Conservation (phyloP, 306 rosid species). For the Leucaena leucocephala region DNA sequence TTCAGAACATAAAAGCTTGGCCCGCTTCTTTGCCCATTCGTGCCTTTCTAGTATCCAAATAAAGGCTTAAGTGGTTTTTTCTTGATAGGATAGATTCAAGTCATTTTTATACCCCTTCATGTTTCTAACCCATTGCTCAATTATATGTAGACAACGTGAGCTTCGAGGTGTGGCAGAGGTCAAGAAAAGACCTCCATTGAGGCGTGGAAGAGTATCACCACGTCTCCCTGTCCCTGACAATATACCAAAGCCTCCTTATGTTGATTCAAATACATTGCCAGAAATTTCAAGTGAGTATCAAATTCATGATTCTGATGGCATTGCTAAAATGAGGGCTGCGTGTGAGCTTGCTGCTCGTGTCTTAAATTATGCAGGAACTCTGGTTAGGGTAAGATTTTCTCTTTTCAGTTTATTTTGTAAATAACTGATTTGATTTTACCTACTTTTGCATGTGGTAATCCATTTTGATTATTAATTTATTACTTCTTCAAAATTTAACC, state of each 20-base stretch:
- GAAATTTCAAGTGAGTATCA: constrained; percentile 78
- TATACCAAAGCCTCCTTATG: constrained; percentile 86
- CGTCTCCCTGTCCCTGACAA: constrained; percentile 79
- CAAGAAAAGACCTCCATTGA: constrained; percentile 62
- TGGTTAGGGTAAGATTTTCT: constrained; percentile 74
- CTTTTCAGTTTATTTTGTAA: constrained; percentile 19
- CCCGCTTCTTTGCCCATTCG: constrained; percentile 15
- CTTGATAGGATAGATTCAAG: constrained; percentile 13
- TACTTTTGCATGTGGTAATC: constrained; percentile 16
- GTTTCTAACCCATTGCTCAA: constrained; percentile 23
- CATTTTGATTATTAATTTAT: neutral
- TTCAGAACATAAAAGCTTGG: constrained; percentile 8
- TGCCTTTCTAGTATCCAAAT: constrained; percentile 23
- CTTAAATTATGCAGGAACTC: constrained; percentile 80
- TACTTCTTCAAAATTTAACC: neutral
- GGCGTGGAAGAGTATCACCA: constrained; percentile 83
- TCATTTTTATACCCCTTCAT: neutral
- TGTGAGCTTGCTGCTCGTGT: constrained; percentile 93
- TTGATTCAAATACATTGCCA: constrained; percentile 65
- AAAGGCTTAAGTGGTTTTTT: neutral
- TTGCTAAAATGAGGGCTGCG: constrained; percentile 81
- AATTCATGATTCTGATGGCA: constrained; percentile 75
- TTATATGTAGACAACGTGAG: constrained; percentile 68
- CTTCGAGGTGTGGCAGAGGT: constrained; percentile 48
- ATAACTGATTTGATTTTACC: constrained; percentile 5